Conservation (phyloP, 257 asterid genomes). For the Eustoma russellianum region DNA sequence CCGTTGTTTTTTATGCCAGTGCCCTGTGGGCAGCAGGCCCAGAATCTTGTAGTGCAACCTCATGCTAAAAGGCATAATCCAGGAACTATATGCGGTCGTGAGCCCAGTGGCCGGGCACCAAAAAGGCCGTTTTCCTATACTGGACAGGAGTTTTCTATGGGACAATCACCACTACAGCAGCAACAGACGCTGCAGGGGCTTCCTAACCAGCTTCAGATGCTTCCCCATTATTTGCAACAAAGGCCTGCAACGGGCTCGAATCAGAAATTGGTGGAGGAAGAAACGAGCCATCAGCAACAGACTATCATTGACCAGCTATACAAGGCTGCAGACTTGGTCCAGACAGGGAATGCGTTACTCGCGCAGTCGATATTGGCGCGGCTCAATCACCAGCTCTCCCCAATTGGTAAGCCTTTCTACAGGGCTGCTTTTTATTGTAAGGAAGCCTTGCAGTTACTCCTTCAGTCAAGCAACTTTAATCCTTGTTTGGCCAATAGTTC, state of each 20-base stretch:
- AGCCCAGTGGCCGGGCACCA: conserved; percentile 23
- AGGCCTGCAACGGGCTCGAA: conserved; percentile 32
- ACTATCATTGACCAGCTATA: conserved; percentile 64
- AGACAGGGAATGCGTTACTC: conserved; percentile 70
- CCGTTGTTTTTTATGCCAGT: conserved; percentile 55
- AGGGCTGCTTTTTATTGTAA: conserved; percentile 92
- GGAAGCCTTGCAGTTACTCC: conserved; percentile 71
- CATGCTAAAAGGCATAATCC: conserved; percentile 56
- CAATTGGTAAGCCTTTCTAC: conserved; percentile 80
- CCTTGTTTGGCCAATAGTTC: conserved; percentile 20
- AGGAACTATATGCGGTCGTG: conserved; percentile 26
- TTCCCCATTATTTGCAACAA: conserved; percentile 45
- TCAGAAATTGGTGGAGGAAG: conserved; percentile 46
- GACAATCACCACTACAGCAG: conserved; percentile 21
- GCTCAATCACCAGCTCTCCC: conserved; percentile 99
- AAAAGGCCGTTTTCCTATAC: conserved; percentile 31
- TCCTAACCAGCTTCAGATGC: conserved; percentile 49
- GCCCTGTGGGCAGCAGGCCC: conserved; percentile 48
- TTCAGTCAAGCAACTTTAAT: conserved; percentile 22
- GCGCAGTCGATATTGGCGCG: conserved; percentile 99
- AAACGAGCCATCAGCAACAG: conserved; percentile 52
- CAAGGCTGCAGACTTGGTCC: conserved; percentile 83
- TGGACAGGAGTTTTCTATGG: conserved; percentile 37
- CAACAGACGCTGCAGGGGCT: conserved; percentile 12
- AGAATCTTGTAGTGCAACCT: conserved; percentile 37